phyloP scores from a whole-genome alignment of 2,329 filamentous ascomycete genomes.

The Zasmidium angulare region DNA sequence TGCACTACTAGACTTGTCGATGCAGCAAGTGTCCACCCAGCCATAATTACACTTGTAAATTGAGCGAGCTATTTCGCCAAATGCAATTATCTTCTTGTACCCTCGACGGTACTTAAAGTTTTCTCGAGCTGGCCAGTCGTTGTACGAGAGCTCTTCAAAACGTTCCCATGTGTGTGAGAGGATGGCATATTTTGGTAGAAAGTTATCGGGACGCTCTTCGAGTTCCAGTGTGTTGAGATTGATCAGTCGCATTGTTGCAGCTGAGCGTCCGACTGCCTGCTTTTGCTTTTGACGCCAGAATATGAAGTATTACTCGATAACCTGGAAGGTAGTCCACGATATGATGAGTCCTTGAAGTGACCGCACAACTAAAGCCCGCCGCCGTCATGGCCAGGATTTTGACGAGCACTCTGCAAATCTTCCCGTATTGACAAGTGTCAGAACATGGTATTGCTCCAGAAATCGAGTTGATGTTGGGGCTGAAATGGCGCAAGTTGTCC shows the following conservation, averaged over 20 bases:
- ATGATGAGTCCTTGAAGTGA: too few relatives aligned
- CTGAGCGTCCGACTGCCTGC: neutral
- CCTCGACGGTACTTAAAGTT: neutral
- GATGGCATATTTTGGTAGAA: slow-evolving; percentile 12
- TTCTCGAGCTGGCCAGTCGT: neutral
- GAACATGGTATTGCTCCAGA: too few relatives aligned
- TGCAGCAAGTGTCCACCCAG: neutral
- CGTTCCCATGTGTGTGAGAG: slow-evolving; percentile 18
- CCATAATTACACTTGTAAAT: neutral
- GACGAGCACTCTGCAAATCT: too few relatives aligned
- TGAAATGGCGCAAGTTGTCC: too few relatives aligned
- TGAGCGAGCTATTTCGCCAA: neutral
- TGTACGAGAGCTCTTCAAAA: slow-evolving; percentile 14
- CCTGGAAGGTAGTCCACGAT: too few relatives aligned
- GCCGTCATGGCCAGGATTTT: too few relatives aligned
- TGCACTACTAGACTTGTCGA: neutral
- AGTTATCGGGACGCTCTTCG: slow-evolving; percentile 4
- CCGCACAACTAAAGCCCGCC: too few relatives aligned
- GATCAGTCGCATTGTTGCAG: slow-evolving; percentile 12
- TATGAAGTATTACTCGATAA: neutral
- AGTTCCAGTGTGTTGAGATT: slow-evolving; percentile 5
- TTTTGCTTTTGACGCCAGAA: neutral
- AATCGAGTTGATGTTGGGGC: too few relatives aligned
- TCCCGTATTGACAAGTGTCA: too few relatives aligned
- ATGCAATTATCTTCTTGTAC: neutral